These are phyloP conservation scores for Hemileccinum impolitum DNA, from an alignment of 768 basidiomycete genomes.

Conservation along the genomic window DNA sequence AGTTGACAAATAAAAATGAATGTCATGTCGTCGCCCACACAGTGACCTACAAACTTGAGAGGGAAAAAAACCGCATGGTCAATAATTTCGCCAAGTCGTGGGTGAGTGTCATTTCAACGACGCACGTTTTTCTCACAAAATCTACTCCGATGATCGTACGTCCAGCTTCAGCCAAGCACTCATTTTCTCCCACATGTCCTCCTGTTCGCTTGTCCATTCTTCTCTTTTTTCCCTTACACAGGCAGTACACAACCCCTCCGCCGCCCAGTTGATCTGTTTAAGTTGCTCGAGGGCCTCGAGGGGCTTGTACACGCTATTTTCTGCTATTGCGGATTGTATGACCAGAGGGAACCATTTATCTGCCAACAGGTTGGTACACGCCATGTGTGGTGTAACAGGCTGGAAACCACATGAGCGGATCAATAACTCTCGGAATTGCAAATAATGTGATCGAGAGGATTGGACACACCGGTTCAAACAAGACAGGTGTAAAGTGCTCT, in stretches of 20 bases:
- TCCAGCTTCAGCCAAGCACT: slow-evolving; percentile 49
- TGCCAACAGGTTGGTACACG: slow-evolving; percentile 68
- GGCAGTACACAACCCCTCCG: slow-evolving; percentile 52
- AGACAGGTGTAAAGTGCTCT: slow-evolving; percentile 63
- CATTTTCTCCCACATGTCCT: slow-evolving; percentile 55
- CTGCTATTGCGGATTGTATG: slow-evolving; percentile 59
- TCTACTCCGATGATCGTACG: slow-evolving; percentile 7
- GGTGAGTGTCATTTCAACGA: too few species aligned
- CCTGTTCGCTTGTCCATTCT: slow-evolving; percentile 66
- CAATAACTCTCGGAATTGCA: too few species aligned
- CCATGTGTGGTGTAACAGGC: slow-evolving; percentile 64
- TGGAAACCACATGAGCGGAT: slow-evolving; percentile 1
- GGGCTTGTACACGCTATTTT: slow-evolving; percentile 64
- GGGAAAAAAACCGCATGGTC: not conserved
- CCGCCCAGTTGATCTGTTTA: slow-evolving; percentile 56
- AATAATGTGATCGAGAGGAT: too few species aligned
- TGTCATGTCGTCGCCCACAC: slow-evolving; percentile 2
- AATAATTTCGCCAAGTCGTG: too few species aligned
- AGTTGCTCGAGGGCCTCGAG: slow-evolving; percentile 66
- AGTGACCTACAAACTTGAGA: slow-evolving; percentile 1
- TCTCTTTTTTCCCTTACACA: slow-evolving; percentile 57
- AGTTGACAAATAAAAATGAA: not conserved
- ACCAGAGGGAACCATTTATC: slow-evolving; percentile 70
- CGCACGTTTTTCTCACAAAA: not conserved
- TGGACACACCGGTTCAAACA: slow-evolving; percentile 57